phyloP scores from a whole-genome alignment of 495 filamentous ascomycete genomes.

The Glutinoglossum americanum region DNA sequence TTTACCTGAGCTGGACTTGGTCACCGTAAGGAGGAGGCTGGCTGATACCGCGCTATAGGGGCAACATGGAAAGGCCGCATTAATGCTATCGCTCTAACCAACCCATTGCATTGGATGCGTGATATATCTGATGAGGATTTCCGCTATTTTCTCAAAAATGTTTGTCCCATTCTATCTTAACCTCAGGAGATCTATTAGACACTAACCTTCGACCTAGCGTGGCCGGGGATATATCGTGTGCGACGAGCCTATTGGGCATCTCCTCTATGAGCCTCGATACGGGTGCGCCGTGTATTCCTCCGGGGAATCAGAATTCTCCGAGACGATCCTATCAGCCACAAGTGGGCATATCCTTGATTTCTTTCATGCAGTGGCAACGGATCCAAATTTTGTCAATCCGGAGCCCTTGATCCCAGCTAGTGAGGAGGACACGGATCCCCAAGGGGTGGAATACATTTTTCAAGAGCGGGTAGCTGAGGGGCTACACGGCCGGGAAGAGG shows the following conservation, averaged over 20 bases:
- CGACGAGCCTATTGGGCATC: background rate
- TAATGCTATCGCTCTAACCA: constrained; percentile 3
- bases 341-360: constrained; percentile 3
- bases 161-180: background rate
- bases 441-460: background rate
- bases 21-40: background rate
- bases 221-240: constrained; percentile 2
- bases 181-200: background rate
- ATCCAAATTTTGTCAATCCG: background rate
- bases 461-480: background rate
- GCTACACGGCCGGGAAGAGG: background rate
- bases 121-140: background rate
- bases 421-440: background rate
- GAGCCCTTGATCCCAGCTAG: background rate
- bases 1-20: background rate
- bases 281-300: constrained; percentile 4
- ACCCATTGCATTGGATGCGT: background rate
- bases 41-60: background rate
- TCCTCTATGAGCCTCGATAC: constrained; percentile 1
- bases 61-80: constrained; percentile 3
- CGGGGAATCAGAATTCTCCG: background rate
- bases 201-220: constrained; percentile 1
- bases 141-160: background rate
- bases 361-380: constrained; percentile 4
- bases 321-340: constrained; percentile 1